Percentiles rank a stretch among this genome's conserved stretches.
Evolutionary conservation across 352 stramenopile species (phyloP).

Genomic region (Albugo candida): DNA sequence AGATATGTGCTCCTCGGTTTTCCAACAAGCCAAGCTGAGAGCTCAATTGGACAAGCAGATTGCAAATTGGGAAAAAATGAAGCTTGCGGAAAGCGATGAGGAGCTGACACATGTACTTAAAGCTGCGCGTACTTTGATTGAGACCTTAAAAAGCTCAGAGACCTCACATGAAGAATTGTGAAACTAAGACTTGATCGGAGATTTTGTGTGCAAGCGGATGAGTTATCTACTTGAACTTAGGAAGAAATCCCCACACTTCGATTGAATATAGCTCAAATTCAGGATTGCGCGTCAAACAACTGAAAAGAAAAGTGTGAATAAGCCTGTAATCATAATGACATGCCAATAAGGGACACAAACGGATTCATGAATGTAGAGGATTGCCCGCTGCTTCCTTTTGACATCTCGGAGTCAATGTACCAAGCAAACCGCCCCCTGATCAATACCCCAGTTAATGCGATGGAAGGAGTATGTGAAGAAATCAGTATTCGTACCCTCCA

Average conservation of each 20-base stretch:
- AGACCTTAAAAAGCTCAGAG: too few species aligned
- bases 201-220: too few species aligned
- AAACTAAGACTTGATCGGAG: too few species aligned
- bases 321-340: neutral
- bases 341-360: neutral
- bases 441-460: neutral
- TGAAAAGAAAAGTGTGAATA: constrained; percentile 2
- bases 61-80: too few species aligned
- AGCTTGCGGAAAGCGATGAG: too few species aligned
- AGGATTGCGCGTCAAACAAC: constrained; percentile 20
- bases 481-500: constrained; percentile 31
- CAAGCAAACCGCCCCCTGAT: constrained; percentile 37
- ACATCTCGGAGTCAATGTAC: constrained; percentile 47
- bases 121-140: too few species aligned
- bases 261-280: constrained; percentile 39
- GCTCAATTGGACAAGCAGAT: too few species aligned
- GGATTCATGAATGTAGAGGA: constrained; percentile 44
- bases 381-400: constrained; percentile 19
- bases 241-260: constrained; percentile 49
- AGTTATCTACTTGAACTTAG: constrained; percentile 9
- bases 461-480: neutral
- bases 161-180: too few species aligned
- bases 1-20: too few species aligned
- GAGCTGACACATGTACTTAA: too few species aligned
- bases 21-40: too few species aligned